Evolutionary conservation across 345 rosid species (phyloP), one percentile per base, ranked within the genome.

Genomic region (Adansonia digitata): DNA sequence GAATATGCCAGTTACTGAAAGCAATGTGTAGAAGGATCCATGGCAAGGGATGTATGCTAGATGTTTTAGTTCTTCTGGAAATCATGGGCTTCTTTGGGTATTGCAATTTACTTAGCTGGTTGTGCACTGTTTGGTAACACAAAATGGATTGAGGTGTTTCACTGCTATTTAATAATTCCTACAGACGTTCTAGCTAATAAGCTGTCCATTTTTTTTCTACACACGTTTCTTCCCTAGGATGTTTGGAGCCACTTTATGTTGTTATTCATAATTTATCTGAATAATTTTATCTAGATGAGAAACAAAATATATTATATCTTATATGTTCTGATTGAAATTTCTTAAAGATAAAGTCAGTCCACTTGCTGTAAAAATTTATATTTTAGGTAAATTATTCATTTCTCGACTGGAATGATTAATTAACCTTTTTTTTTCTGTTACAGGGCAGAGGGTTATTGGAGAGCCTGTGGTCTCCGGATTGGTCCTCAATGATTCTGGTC

Each of bases 401-500:
- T 74, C 52, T 57, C 24, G n/a, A 56, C 69, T 46, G 15, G 68
- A 17, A 51, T 61, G 46, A 7, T 31, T 55, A 22, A 71, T 69
- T n/a, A 14, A 61, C 31, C n/a, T n/a, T n/a, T 43, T 74, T 57
- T 77, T 24, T 71, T 46, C n/a, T 84, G 75, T 73, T 89, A 82
- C 93, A 95, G 99, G 99, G 26, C 96, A 95, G 82, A 95, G 82
- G 79, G 93, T 93, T 79, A 79, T 93, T 78, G 99, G 99, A 76
- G 99, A 95, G 85, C 90, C 97, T 45, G 92, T 93, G 59, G 97
- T 89, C 83, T 90, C 99, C 69, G 99, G 97, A 78, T 77, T 95
- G 77, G 83, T 88, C 81, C 95, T 95, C 35, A 86, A 95, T 83
- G 99, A 93, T 61, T 92, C 96, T 74, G 80, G 82, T 81, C 91